phyloP scores from a whole-genome alignment of 2,329 filamentous ascomycete species.

The Hypoxylon sp. region DNA sequence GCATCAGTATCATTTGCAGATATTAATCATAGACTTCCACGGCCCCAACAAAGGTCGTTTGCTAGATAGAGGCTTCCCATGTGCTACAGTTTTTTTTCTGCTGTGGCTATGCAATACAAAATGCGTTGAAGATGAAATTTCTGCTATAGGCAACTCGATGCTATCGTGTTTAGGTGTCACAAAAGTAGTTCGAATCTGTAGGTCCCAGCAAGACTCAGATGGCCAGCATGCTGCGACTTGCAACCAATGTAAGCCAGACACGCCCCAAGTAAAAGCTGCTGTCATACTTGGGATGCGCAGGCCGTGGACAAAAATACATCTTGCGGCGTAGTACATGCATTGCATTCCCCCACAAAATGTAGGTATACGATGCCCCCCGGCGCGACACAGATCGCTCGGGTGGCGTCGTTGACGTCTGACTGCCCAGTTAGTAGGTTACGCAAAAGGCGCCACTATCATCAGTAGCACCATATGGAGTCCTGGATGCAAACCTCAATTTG shows the following conservation, averaged over 20 bases:
- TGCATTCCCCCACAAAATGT: constrained; percentile 29
- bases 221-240: constrained; percentile 6
- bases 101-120: constrained; percentile 31
- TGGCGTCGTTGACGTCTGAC: constrained; percentile 29
- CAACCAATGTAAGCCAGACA: constrained; percentile 17
- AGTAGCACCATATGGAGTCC: constrained; percentile 2
- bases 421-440: constrained; percentile 20
- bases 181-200: constrained; percentile 1
- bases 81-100: constrained; percentile 9
- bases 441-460: constrained; percentile 36
- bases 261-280: background rate
- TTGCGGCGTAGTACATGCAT: constrained; percentile 5
- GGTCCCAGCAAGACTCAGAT: constrained; percentile 6
- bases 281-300: background rate
- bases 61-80: constrained; percentile 22
- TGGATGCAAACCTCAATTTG: background rate
- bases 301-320: constrained; percentile 5
- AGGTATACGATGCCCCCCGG: constrained; percentile 22
- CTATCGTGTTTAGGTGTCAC: constrained; percentile 5
- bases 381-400: constrained; percentile 31
- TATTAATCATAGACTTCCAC: constrained; percentile 25
- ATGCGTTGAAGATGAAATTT: constrained; percentile 21
- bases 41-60: constrained; percentile 6
- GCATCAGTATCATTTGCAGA: constrained; percentile 1
- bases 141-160: constrained; percentile 15